phyloP scores from a whole-genome alignment of 805 yeast species.

The Martiniozyma abietophila region DNA sequence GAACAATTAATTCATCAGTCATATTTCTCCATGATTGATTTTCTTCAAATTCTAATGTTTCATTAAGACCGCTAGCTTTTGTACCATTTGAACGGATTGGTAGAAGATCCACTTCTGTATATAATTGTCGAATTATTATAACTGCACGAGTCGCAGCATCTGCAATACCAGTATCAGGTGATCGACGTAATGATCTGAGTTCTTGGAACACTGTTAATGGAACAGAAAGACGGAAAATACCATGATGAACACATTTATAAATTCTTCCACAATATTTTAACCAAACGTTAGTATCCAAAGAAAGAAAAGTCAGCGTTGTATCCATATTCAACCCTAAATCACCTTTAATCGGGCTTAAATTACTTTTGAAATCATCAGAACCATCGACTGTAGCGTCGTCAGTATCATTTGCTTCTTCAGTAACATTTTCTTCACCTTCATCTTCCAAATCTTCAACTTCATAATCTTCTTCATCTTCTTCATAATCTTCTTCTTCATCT shows the following conservation, averaged over 20 bases:
- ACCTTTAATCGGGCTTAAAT: constrained; percentile 26
- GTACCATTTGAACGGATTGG: constrained; percentile 66
- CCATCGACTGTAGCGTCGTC: constrained; percentile 6
- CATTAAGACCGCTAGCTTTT: constrained; percentile 57
- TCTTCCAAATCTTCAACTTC: neutral
- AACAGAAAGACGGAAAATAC: constrained; percentile 49
- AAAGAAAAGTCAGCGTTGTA: constrained; percentile 44
- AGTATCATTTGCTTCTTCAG: constrained; percentile 6
- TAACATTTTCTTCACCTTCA: constrained; percentile 1
- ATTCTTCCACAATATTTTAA: constrained; percentile 70
- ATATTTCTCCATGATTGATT: constrained; percentile 64
- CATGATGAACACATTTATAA: constrained; percentile 56
- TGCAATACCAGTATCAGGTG: constrained; percentile 62
- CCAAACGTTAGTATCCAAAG: constrained; percentile 76
- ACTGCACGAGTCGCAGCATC: constrained; percentile 80
- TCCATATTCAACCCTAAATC: constrained; percentile 51
- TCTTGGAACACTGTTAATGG: constrained; percentile 77
- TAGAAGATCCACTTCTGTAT: constrained; percentile 42
- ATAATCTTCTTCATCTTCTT: neutral
- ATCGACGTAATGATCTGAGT: constrained; percentile 57
- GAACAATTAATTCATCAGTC: constrained; percentile 61
- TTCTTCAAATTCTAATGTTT: constrained; percentile 64
- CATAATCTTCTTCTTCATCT: neutral
- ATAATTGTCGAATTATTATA: constrained; percentile 60
- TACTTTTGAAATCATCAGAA: constrained; percentile 2